phyloP scores from a whole-genome alignment of 2,329 filamentous ascomycete genomes.

The Sclerotinia trifoliorum region DNA sequence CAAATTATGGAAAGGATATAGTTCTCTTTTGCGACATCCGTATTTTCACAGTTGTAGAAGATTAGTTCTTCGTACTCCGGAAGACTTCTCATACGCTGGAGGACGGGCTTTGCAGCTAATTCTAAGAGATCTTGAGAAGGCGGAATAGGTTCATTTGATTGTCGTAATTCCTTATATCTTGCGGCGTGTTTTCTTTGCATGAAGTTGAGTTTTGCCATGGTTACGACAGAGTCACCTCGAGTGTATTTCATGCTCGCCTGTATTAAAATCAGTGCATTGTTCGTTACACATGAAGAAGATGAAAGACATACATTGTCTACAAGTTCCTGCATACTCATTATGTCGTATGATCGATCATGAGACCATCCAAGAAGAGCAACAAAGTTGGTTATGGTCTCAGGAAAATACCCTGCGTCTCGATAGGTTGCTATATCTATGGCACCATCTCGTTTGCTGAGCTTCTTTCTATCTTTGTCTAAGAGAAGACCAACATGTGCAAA shows the following conservation, averaged over 20 bases:
- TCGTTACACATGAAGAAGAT: not conserved
- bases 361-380: conserved; percentile 83
- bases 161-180: conserved; percentile 32
- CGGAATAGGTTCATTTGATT: conserved; percentile 20
- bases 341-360: conserved; percentile 63
- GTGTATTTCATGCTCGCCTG: conserved; percentile 87
- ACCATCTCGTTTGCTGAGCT: conserved; percentile 82
- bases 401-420: conserved; percentile 58
- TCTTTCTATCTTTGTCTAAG: conserved; percentile 65
- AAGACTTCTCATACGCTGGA: conserved; percentile 28
- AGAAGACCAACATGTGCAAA: conserved; percentile 81
- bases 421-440: conserved; percentile 60
- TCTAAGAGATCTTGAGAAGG: conserved; percentile 33
- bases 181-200: conserved; percentile 67
- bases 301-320: conserved; percentile 58
- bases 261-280: not conserved
- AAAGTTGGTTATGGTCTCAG: conserved; percentile 73
- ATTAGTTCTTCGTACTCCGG: conserved; percentile 6
- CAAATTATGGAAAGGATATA: conserved; percentile 51
- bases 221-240: conserved; percentile 82
- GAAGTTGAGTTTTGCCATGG: conserved; percentile 74
- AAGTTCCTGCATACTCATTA: conserved; percentile 70
- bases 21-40: conserved; percentile 41
- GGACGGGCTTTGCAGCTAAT: conserved; percentile 36
- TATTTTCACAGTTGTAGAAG: conserved; percentile 34